Evolutionary conservation across 352 stramenopile genomes (phyloP).

Genomic region (Plasmopara halstedii): DNA sequence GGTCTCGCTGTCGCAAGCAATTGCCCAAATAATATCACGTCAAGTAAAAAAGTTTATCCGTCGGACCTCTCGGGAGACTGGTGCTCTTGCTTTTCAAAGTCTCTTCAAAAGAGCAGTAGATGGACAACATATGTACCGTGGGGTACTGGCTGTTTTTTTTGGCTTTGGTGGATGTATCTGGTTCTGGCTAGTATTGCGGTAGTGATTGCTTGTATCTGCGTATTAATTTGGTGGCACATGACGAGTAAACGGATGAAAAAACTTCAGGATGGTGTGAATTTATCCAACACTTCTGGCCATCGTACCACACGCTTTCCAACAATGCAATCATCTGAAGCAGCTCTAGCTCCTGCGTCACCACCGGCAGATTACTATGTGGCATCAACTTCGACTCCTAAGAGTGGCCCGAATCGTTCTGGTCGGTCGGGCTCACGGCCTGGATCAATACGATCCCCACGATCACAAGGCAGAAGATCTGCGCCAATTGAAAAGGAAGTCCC

Average conservation of each 20-base stretch:
- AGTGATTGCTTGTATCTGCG: slow-evolving; percentile 41
- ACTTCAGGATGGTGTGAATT: slow-evolving; percentile 21
- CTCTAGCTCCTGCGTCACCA: slow-evolving; percentile 18
- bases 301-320: slow-evolving; percentile 22
- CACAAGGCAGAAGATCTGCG: slow-evolving; percentile 15
- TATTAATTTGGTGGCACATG: slow-evolving; percentile 57
- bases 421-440: slow-evolving; percentile 7
- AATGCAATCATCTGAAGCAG: slow-evolving; percentile 18
- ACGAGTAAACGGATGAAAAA: slow-evolving; percentile 39
- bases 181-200: slow-evolving; percentile 52
- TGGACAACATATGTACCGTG: slow-evolving; percentile 55
- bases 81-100: slow-evolving; percentile 66
- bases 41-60: slow-evolving; percentile 63
- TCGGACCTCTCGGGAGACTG: slow-evolving; percentile 38
- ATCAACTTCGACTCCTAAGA: slow-evolving; percentile 7
- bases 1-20: slow-evolving; percentile 68
- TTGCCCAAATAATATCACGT: slow-evolving; percentile 65
- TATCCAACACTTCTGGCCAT: slow-evolving; percentile 4
- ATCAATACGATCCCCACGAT: slow-evolving; percentile 10
- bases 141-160: slow-evolving; percentile 68
- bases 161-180: slow-evolving; percentile 83
- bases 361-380: slow-evolving; percentile 17
- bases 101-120: slow-evolving; percentile 46
- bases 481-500: slow-evolving; percentile 17
- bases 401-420: slow-evolving; percentile 6